Conservation (phyloP, 2,329 filamentous ascomycete genomes). For the Xylaria sp. region DNA sequence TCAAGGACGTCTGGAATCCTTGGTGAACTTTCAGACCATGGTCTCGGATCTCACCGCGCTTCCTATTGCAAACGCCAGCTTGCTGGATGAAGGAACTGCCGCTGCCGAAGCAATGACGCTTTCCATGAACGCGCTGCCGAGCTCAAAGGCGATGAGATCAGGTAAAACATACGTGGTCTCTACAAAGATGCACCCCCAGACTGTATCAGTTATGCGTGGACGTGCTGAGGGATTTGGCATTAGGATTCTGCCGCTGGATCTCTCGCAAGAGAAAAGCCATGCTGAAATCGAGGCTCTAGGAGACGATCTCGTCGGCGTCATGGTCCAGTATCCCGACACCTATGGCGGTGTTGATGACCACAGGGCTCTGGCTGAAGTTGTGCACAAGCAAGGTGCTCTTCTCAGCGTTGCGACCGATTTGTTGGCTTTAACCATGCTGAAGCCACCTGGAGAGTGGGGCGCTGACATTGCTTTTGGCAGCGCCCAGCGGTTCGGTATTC, state of each 20-base stretch:
- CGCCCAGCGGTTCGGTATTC: conserved; percentile 90
- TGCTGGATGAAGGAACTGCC: conserved; percentile 91
- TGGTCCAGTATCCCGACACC: conserved; percentile 96
- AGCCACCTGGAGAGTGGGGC: conserved; percentile 91
- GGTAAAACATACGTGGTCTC: conserved; percentile 89
- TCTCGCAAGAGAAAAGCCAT: conserved; percentile 70
- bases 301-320: conserved; percentile 84
- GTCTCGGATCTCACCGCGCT: conserved; percentile 88
- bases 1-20: conserved; percentile 89
- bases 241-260: conserved; percentile 77
- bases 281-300: conserved; percentile 78
- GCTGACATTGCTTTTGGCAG: conserved; percentile 96
- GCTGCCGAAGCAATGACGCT: conserved; percentile 97
- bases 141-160: conserved; percentile 75
- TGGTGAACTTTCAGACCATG: conserved; percentile 96
- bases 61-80: conserved; percentile 88
- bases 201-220: conserved; percentile 82
- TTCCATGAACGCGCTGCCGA: conserved; percentile 79
- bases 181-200: conserved; percentile 84
- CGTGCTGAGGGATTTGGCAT: conserved; percentile 94
- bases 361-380: conserved; percentile 75
- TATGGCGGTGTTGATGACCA: conserved; percentile 83
- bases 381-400: conserved; percentile 81
- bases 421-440: conserved; percentile 85
- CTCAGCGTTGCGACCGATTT: conserved; percentile 92